Evolutionary conservation across 768 basidiomycete genomes (phyloP).

Genomic region (Leccinum disarticulatum): DNA sequence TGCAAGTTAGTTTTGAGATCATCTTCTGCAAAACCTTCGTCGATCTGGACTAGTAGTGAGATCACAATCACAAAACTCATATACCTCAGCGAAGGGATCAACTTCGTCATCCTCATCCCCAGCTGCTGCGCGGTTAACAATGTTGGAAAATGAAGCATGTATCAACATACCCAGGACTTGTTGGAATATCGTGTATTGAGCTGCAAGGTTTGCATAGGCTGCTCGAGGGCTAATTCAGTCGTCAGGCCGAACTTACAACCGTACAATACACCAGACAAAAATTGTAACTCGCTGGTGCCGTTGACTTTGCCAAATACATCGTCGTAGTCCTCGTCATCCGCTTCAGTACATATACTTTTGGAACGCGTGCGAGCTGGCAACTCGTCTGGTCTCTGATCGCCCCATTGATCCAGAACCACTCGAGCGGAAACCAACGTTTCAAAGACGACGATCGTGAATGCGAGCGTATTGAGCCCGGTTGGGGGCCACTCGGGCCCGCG

Average conservation of each 20-base stretch:
- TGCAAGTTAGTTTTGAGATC: slow-evolving; percentile 90
- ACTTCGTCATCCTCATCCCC: slow-evolving; percentile 88
- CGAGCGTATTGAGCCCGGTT: slow-evolving; percentile 33
- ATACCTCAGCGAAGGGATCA: slow-evolving; percentile 93
- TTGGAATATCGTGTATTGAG: slow-evolving; percentile 85
- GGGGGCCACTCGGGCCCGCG: slow-evolving; percentile 34
- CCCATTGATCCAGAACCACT: slow-evolving; percentile 58
- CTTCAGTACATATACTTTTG: slow-evolving; percentile 78
- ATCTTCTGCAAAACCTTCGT: slow-evolving; percentile 89
- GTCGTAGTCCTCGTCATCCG: slow-evolving; percentile 90
- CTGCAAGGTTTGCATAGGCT: slow-evolving; percentile 72
- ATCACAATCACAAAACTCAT: slow-evolving; percentile 3
- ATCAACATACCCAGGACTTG: slow-evolving; percentile 73
- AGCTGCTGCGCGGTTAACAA: slow-evolving; percentile 41
- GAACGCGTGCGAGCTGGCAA: slow-evolving; percentile 62
- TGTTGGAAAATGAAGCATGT: background rate
- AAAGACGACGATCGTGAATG: slow-evolving; percentile 65
- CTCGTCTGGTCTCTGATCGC: slow-evolving; percentile 57
- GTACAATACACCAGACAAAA: slow-evolving; percentile 1
- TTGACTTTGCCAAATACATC: slow-evolving; percentile 87
- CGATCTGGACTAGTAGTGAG: slow-evolving; percentile 54
- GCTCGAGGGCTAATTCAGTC: slow-evolving; percentile 48
- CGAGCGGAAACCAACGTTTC: slow-evolving; percentile 36
- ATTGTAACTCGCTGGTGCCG: slow-evolving; percentile 53
- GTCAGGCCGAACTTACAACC: background rate